Conservation (phyloP, 2,329 filamentous ascomycete genomes). For the Ophiostoma pallidulum region DNA sequence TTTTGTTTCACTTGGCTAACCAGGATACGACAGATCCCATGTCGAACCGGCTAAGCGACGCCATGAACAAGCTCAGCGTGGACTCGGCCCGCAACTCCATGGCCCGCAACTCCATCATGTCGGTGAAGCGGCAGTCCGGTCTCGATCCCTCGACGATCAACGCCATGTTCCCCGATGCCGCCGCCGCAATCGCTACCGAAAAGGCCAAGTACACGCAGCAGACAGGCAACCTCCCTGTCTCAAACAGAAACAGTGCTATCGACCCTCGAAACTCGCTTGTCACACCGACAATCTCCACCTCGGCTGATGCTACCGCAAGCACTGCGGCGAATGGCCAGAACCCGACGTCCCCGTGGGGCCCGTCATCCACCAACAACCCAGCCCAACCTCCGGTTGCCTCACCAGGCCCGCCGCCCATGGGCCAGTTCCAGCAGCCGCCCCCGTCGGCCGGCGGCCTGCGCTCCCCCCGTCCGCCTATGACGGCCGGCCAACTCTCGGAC, state of each 20-base stretch:
- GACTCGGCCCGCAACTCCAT: constrained; percentile 82
- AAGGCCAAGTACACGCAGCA: constrained; percentile 96
- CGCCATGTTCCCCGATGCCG: constrained; percentile 97
- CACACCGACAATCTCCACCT: constrained; percentile 64
- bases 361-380: constrained; percentile 51
- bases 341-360: constrained; percentile 73
- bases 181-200: constrained; percentile 95
- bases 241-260: constrained; percentile 84
- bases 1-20: constrained; percentile 5
- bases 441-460: constrained; percentile 63
- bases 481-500: constrained; percentile 58
- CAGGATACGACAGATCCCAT: constrained; percentile 67
- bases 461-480: constrained; percentile 65
- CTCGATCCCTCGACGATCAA: constrained; percentile 90
- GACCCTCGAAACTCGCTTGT: constrained; percentile 67
- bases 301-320: constrained; percentile 51
- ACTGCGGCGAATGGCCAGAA: constrained; percentile 55
- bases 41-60: constrained; percentile 90
- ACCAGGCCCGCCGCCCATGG: constrained; percentile 75
- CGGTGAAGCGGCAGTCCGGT: constrained; percentile 87
- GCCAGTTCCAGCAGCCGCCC: constrained; percentile 82
- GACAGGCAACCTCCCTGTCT: constrained; percentile 79
- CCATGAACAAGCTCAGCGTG: constrained; percentile 89
- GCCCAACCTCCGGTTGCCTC: constrained; percentile 52
- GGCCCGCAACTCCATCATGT: constrained; percentile 66